A percentile compares a stretch with the other conserved stretches of the same genome.
phyloP scores from a whole-genome alignment of 306 rosid species.

The Lupinus albus region DNA sequence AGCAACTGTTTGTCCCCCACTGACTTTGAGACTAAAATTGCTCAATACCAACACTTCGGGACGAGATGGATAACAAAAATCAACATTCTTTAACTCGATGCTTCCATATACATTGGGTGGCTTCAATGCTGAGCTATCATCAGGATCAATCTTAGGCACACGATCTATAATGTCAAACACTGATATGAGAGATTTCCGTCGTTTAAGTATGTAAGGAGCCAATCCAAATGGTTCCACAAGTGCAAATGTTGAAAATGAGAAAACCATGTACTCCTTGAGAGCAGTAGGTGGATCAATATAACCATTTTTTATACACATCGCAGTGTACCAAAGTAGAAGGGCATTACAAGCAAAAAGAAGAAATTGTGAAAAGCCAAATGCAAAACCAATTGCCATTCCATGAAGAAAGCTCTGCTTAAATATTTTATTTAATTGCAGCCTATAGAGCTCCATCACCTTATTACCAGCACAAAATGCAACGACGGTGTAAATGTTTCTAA shows the following conservation, averaged over 20 bases:
- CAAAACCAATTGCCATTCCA: constrained; percentile 93
- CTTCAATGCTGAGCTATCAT: constrained; percentile 82
- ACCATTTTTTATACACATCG: constrained; percentile 49
- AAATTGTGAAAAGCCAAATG: constrained; percentile 94
- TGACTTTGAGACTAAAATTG: constrained; percentile 87
- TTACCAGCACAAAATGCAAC: constrained; percentile 98
- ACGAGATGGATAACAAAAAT: constrained; percentile 91
- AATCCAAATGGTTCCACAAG: constrained; percentile 97
- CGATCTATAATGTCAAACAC: constrained; percentile 96
- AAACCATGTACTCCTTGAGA: constrained; percentile 92
- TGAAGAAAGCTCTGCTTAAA: constrained; percentile 91
- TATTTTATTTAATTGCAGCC: constrained; percentile 80
- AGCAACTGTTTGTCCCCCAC: constrained; percentile 92
- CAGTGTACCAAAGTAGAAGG: constrained; percentile 94
- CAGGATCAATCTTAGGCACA: constrained; percentile 91
- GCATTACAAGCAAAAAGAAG: constrained; percentile 96
- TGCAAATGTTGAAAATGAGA: constrained; percentile 95
- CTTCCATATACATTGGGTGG: constrained; percentile 93
- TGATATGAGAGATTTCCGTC: constrained; percentile 85
- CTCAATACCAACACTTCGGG: constrained; percentile 93
- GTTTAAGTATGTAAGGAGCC: constrained; percentile 96
- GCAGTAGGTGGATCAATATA: constrained; percentile 65
- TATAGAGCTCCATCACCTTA: constrained; percentile 97
- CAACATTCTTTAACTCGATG: constrained; percentile 82
- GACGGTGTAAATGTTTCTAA: constrained; percentile 93